Percentiles rank a stretch among this genome's conserved stretches.
Evolutionary conservation across 148 eudicot species (phyloP).

Genomic region (Vaccinium macrocarpon): DNA sequence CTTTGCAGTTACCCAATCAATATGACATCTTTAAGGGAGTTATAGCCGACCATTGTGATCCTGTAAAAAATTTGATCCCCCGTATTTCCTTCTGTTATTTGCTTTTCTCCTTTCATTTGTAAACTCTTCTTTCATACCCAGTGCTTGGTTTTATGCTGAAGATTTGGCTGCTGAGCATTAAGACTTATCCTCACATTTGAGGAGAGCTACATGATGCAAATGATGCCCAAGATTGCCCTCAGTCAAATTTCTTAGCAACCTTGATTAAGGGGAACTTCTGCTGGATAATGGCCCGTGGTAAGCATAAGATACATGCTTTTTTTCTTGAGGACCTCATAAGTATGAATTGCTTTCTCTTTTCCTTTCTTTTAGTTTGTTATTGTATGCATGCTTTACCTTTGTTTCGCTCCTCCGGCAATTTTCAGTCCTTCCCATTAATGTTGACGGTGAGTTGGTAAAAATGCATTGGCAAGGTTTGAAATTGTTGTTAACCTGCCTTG

Average conservation of each 20-base stretch:
- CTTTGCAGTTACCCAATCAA: background rate
- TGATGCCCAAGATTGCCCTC: background rate
- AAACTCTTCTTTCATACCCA: background rate
- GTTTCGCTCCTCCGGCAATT: too few species aligned
- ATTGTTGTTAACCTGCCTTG: background rate
- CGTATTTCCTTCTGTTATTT: background rate
- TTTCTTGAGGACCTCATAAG: background rate
- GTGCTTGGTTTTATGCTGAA: background rate
- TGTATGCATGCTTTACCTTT: background rate
- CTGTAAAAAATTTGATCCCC: background rate
- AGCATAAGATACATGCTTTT: background rate
- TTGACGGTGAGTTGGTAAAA: background rate
- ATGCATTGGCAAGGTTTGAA: background rate
- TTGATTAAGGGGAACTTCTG: background rate
- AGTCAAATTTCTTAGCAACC: background rate
- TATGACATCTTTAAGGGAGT: background rate
- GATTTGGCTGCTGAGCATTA: background rate
- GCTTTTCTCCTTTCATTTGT: background rate
- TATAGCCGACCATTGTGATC: background rate
- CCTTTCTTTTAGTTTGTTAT: background rate
- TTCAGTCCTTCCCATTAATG: background rate
- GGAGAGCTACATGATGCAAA: background rate
- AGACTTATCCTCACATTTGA: background rate
- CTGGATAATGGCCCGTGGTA: background rate
- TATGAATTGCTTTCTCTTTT: background rate